A percentile compares a stretch with the other conserved stretches of the same genome.
phyloP scores from a whole-genome alignment of 2,329 filamentous ascomycete genomes.

The Xylariaceae sp. region DNA sequence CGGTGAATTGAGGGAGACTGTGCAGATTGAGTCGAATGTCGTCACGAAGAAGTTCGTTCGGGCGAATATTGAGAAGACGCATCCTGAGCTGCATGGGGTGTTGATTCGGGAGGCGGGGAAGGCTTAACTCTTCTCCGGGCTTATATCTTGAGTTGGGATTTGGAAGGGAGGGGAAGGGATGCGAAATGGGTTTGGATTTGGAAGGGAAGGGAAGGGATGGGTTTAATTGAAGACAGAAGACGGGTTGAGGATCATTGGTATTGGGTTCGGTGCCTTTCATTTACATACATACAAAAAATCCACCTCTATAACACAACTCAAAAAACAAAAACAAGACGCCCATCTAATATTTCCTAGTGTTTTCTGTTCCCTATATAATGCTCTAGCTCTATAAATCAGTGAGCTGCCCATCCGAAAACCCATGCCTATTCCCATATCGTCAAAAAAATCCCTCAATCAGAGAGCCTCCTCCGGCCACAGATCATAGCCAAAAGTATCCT shows the following conservation, averaged over 20 bases:
- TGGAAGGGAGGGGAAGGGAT: no score
- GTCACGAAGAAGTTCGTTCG: slow-evolving; percentile 30
- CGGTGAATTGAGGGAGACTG: slow-evolving; percentile 24
- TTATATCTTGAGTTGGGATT: no score
- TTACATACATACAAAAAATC: background rate
- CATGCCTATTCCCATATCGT: background rate
- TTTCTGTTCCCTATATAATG: no score
- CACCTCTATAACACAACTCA: background rate
- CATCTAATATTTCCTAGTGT: no score
- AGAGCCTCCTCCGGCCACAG: slow-evolving; percentile 57
- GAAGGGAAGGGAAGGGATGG: no score
- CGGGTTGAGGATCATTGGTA: no score
- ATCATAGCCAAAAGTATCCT: slow-evolving; percentile 71
- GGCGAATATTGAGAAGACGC: slow-evolving; percentile 28
- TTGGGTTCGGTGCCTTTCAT: background rate
- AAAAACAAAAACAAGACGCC: background rate
- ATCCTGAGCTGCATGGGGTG: slow-evolving; percentile 23
- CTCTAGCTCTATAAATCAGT: no score
- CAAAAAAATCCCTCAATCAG: background rate
- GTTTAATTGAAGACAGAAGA: no score
- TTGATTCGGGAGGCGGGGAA: slow-evolving; percentile 19
- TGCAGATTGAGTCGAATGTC: slow-evolving; percentile 28
- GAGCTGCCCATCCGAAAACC: no score
- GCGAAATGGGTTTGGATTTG: no score
- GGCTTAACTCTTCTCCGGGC: no score